Base-by-base conservation (phyloP, 352 stramenopile species). In the Pythium dissotocum region DNA sequence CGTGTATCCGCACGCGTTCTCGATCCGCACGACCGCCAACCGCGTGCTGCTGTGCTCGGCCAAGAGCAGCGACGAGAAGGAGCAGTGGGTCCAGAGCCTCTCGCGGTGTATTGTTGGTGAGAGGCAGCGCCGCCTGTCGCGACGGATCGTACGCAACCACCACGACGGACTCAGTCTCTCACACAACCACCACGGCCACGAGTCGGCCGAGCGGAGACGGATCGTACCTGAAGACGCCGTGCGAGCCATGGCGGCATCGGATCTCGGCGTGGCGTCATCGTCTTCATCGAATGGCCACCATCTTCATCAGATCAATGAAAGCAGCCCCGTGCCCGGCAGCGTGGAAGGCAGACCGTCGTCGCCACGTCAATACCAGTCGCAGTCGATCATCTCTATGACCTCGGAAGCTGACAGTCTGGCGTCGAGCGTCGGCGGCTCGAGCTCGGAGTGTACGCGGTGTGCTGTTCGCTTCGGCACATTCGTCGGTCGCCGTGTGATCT, bases 11-110 rank as follows among this genome's bases (percentile, higher is more conserved):
- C 71, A 90, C 56, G 73, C 85, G 16, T 93, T 93, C 46, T 79
- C 83, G 8, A 63, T 93, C 36, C 83, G 81, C 55, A 90, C 85
- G 35, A 76, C 73, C 6, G 77, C 63, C 61, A 85, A 87, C 63
- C 74, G 76, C 6, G 36, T 90, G 58, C 49, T 93, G 60, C 65
- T 91, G n/a, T 93, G 85, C 48, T 81, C 81, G 21, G 78, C 81
- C 24, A 69, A 80, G 65, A 77, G 69, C 3, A 40, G 24, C 0
- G 67, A 68, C 10, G 83, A 88, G 30, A 85, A 83, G 32, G 64
- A 82, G 16, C 49, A 54, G 40, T 93, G 85, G 85, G 56, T 87
- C 46, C 54, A 76, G n/a, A 61, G 70, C 10, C 58, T 91, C 10
- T 58, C 80, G 55, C 48, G 46, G 2, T 66, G 73, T 28, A 52